Conservation (phyloP, 306 rosid genomes). For the Inga oerstediana region DNA sequence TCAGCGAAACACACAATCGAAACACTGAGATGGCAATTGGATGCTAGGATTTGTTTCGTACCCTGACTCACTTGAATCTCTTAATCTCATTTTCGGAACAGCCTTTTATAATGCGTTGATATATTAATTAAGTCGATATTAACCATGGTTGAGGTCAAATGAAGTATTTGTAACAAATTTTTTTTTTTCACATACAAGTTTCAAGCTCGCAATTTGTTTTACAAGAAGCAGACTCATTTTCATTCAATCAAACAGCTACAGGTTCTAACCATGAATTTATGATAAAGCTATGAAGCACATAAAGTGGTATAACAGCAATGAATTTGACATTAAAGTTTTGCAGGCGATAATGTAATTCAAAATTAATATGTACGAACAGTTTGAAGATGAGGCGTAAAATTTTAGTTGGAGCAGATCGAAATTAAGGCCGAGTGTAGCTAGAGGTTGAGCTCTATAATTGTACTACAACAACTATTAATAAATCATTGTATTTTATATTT, state of each 20-base stretch:
- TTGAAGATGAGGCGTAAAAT: not conserved
- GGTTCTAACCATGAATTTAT: not conserved
- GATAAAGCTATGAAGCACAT: not conserved
- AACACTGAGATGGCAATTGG: too few relatives aligned
- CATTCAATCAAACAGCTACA: not conserved
- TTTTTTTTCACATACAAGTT: too few relatives aligned
- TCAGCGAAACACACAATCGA: too few relatives aligned
- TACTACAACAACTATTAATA: not conserved
- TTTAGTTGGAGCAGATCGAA: not conserved
- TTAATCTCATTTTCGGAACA: too few relatives aligned
- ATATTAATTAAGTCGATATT: too few relatives aligned
- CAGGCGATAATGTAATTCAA: slow-evolving; percentile 27
- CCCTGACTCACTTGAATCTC: too few relatives aligned
- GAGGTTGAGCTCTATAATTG: not conserved
- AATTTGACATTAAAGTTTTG: slow-evolving; percentile 26
- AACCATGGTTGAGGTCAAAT: too few relatives aligned
- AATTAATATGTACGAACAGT: slow-evolving; percentile 21
- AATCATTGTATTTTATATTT: not conserved
- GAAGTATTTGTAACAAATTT: too few relatives aligned
- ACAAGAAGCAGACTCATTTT: not conserved
- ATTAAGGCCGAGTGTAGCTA: slow-evolving; percentile 12
- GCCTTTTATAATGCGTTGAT: too few relatives aligned
- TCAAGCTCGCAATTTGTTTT: not conserved
- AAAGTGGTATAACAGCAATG: not conserved
- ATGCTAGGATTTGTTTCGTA: too few relatives aligned